Base-by-base conservation (phyloP, 108 stramenopile genomes). In the Skeletonema marinoi region DNA sequence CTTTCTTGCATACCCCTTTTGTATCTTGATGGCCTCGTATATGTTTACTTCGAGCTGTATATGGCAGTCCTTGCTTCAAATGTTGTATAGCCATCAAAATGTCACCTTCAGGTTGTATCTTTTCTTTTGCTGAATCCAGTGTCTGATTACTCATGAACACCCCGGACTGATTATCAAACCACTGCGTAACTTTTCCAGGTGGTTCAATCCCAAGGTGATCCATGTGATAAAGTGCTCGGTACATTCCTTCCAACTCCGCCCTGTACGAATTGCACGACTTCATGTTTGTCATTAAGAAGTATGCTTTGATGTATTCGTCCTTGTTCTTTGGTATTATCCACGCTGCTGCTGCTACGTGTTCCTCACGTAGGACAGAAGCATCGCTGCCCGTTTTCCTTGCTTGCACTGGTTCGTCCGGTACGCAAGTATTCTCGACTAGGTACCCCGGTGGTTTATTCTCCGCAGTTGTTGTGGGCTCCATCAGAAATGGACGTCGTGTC, bases 11-110 rank as follows among this genome's bases (percentile, higher is more conserved):
- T n/a, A n/a, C n/a, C n/a, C n/a, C n/a, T 50, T 6, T 50, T 0
- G 50, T 35, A 56, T 70, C 51, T 11, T 71, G 70, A 59, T 71
- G 70, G 4, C 70, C 54, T 14, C 56, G 56, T 0, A 71, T 35
- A 13, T 71, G 70, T 35, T 60, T 32, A 21, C 35, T 56, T 0
- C 13, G 7, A 6, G 21, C 21, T 32, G 6, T 2, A 11, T 4
- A 59, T 7, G 32, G 32, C 0, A 56, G 0, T 35, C 21, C 6
- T 31, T 71, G 32, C 0, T 6, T 13, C 3, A 73, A 36, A n/a
- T 61, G 36, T 3, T 73, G 71, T 0, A 73, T 73, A 2, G 71
- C 61, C 6, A 73, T 17, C 19, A 61, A 4, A 6, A 63, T 1
- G 35, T 60, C 71, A 2, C 19, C 61, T 13, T 63, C 61, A 10